Evolutionary conservation across 208 protist genomes (phyloP).

Genomic region (Leishmania tarentolae): DNA sequence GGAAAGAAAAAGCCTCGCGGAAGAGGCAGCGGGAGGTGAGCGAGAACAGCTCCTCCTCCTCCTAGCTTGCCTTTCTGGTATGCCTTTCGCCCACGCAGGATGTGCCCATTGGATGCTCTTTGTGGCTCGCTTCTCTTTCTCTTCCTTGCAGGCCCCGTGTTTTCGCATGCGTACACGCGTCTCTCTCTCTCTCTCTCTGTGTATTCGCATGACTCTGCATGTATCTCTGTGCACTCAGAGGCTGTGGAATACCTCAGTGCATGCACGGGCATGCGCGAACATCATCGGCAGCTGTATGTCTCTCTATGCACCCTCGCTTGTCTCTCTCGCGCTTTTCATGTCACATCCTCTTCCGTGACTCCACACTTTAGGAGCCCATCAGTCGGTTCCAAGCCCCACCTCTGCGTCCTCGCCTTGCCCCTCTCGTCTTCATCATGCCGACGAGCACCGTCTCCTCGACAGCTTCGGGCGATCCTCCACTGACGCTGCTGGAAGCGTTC

Average conservation of each 20-base stretch:
- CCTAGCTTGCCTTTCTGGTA: not conserved
- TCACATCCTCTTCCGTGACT: not conserved
- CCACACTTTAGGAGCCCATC: too few relatives aligned
- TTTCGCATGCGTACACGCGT: not conserved
- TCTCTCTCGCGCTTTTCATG: not conserved
- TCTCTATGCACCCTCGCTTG: not conserved
- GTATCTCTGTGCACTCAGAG: too few relatives aligned
- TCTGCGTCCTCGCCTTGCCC: not conserved
- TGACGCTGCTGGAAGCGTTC: constrained; percentile 69
- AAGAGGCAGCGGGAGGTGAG: not conserved
- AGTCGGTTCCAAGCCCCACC: not conserved
- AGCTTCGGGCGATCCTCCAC: not conserved
- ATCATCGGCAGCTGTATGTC: not conserved
- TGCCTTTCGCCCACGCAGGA: not conserved
- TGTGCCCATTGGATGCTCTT: not conserved
- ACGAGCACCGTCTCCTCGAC: not conserved
- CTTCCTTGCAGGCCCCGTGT: not conserved
- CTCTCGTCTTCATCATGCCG: constrained; percentile 1
- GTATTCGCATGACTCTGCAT: not conserved
- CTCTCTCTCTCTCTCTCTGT: not conserved
- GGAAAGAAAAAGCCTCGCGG: not conserved
- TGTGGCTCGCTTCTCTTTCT: not conserved
- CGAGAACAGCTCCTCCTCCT: not conserved
- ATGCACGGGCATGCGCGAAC: not conserved
- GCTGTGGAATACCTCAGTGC: not conserved